Evolutionary conservation across 106 monocot species (phyloP).

Genomic region (Dendrobium officinale): DNA sequence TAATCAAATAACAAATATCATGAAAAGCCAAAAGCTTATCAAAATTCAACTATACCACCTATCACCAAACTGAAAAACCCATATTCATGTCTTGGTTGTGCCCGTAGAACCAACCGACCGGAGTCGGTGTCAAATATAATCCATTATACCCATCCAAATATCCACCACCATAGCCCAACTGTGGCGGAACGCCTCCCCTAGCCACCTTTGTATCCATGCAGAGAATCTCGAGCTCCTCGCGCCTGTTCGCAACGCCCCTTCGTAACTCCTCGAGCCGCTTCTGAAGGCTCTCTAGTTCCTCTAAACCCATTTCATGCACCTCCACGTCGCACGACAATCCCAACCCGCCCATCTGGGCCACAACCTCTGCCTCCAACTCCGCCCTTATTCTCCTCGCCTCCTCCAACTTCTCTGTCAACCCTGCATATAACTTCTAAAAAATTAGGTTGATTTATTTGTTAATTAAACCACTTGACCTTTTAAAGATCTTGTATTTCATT

Average conservation of each 20-base stretch:
- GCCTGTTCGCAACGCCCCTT: background rate
- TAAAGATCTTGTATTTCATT: no score
- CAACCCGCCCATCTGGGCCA: background rate
- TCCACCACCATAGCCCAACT: background rate
- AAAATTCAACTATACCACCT: background rate
- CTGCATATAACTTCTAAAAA: background rate
- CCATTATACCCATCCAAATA: background rate
- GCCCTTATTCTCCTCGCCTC: background rate
- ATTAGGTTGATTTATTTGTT: no score
- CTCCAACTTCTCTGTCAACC: background rate
- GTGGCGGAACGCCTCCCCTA: background rate
- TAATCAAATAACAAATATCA: no score
- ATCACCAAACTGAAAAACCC: background rate
- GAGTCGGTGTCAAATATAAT: background rate
- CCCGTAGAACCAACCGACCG: background rate
- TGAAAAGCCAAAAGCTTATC: background rate
- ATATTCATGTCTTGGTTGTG: background rate
- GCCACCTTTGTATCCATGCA: background rate
- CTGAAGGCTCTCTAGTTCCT: constrained; percentile 1
- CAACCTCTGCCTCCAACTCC: background rate
- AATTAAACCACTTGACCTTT: no score
- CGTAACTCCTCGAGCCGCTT: background rate
- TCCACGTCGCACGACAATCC: background rate
- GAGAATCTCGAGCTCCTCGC: background rate
- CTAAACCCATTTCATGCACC: background rate